These are phyloP conservation scores for Bertia moriformis DNA, from an alignment of 2,329 filamentous ascomycete genomes.

Conservation along the genomic window DNA sequence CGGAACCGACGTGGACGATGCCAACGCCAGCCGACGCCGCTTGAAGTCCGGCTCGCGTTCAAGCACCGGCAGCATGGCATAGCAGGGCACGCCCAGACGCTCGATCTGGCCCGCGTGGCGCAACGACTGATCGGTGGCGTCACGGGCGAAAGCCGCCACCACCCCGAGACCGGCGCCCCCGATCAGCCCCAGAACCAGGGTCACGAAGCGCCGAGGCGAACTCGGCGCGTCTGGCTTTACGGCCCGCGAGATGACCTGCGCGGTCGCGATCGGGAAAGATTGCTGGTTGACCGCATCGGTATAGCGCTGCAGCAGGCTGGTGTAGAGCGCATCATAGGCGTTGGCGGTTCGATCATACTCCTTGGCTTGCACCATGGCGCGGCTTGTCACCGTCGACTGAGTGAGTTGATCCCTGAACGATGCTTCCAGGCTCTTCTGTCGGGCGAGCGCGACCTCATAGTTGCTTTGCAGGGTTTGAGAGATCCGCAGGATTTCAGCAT, in stretches of 20 bases:
- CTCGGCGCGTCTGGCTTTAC: neutral
- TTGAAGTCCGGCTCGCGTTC: neutral
- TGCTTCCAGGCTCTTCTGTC: neutral
- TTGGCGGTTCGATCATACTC: neutral
- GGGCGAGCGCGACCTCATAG: neutral
- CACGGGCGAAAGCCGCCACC: no score
- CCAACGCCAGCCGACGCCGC: neutral
- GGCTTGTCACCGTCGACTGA: neutral
- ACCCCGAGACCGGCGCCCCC: neutral
- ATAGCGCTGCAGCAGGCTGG: neutral
- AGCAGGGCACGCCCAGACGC: no score
- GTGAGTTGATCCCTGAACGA: no score
- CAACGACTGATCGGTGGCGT: neutral
- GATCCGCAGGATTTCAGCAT: neutral
- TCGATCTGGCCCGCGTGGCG: neutral
- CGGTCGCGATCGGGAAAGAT: neutral
- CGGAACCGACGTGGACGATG: neutral
- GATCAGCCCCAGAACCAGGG: neutral
- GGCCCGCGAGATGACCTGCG: neutral
- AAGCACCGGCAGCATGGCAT: neutral
- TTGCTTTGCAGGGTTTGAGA: neutral
- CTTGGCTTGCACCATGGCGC: neutral
- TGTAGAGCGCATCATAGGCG: neutral
- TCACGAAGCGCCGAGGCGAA: neutral
- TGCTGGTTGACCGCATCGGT: neutral